Conservation (phyloP, 2,329 filamentous ascomycete genomes). For the Celoporthe dispersa region DNA sequence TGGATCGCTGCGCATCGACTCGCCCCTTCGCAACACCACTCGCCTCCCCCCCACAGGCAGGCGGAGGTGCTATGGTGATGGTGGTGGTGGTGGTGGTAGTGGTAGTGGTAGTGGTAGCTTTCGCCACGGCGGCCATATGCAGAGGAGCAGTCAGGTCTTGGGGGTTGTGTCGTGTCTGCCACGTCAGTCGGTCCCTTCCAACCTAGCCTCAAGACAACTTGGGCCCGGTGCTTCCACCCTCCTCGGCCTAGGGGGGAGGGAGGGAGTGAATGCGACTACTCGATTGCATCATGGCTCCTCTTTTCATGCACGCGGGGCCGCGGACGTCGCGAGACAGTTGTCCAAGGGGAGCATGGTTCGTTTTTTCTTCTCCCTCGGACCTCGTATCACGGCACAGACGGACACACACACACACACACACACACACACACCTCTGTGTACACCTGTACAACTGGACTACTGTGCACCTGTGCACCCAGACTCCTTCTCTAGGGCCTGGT, state of each 20-base stretch:
- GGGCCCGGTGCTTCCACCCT: not conserved
- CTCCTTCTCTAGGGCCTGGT: not conserved
- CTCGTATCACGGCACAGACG: too few species aligned
- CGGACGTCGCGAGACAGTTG: not conserved
- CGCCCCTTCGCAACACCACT: slow-evolving; percentile 7
- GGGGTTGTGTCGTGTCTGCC: slow-evolving; percentile 20
- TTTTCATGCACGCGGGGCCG: not conserved
- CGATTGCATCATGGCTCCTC: not conserved
- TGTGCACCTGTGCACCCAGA: too few species aligned
- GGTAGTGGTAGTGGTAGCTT: not conserved
- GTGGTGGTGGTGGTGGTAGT: too few species aligned
- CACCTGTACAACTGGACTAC: too few species aligned
- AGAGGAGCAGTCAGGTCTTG: slow-evolving; percentile 11
- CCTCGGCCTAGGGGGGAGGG: too few species aligned
- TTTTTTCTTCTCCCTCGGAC: not conserved
- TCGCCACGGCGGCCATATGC: not conserved
- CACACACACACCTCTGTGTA: too few species aligned
- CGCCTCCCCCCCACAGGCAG: not conserved
- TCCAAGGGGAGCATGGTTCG: not conserved
- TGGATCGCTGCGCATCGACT: slow-evolving; percentile 22
- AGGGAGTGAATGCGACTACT: not conserved
- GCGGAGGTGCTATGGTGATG: not conserved
- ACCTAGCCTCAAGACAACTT: slow-evolving; percentile 11
- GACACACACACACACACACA: too few species aligned
- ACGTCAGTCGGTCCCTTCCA: slow-evolving; percentile 21